Conservation (phyloP, 805 yeast genomes). For the Saccharomycopsis lassenensis region DNA sequence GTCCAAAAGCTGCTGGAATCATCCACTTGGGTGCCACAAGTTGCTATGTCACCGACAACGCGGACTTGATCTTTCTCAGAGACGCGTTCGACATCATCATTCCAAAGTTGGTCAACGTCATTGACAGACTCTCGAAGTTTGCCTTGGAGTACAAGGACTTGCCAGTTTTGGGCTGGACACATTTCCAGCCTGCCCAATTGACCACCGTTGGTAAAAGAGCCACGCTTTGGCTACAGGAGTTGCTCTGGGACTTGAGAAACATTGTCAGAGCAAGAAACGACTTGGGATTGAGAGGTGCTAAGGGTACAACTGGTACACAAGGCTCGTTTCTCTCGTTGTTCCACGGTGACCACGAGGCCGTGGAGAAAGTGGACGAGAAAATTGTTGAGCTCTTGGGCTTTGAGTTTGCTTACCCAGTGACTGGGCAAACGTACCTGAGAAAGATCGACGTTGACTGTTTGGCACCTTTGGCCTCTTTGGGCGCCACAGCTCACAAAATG, state of each 20-base stretch:
- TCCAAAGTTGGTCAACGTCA: constrained; percentile 93
- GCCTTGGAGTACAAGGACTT: constrained; percentile 88
- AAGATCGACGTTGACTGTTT: constrained; percentile 93
- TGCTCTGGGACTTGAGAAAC: constrained; percentile 95
- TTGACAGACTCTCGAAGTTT: constrained; percentile 77
- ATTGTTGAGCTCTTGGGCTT: constrained; percentile 91
- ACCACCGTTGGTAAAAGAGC: constrained; percentile 98
- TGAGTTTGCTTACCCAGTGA: constrained; percentile 90
- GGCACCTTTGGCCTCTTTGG: constrained; percentile 87
- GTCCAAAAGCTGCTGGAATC: constrained; percentile 96
- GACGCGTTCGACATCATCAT: constrained; percentile 90
- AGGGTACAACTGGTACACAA: constrained; percentile 99
- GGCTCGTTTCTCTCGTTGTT: constrained; percentile 90
- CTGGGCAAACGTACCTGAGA: constrained; percentile 98
- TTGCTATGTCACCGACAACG: constrained; percentile 95
- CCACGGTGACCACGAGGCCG: constrained; percentile 96
- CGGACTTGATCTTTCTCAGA: constrained; percentile 91
- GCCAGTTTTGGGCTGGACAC: constrained; percentile 98
- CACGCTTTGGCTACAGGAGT: constrained; percentile 94
- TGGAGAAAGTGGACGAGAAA: constrained; percentile 81
- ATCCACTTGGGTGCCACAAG: constrained; percentile 98
- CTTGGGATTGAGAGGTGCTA: constrained; percentile 92
- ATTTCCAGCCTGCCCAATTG: constrained; percentile 98
- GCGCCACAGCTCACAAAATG: constrained; percentile 94
- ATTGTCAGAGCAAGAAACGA: constrained; percentile 94